Base-by-base conservation (phyloP, 805 yeast species). In the Tetrapisispora taiwanensis region DNA sequence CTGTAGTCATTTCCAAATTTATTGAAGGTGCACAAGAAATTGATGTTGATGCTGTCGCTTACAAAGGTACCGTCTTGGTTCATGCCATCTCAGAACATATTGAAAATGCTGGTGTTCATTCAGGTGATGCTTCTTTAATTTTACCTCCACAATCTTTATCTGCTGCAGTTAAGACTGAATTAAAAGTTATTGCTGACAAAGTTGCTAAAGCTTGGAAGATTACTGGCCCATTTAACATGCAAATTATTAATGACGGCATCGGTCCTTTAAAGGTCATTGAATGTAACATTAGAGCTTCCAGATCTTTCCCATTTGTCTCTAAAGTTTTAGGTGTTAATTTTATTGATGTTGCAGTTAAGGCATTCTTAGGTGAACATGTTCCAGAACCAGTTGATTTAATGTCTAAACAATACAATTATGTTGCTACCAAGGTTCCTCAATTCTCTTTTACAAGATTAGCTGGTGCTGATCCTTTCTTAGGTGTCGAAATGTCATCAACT, bases 401-500 rank as follows among this genome's bases (percentile, higher is more conserved):
- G 97, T 73, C 72, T 45, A 71, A 73, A 56, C 57, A 72, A 46
- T 84, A 86, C 67, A 71, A 76, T 55, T 84, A 87, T 59, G 97
- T 90, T 61, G 97, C 97, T 41, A 84, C 94, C 45, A 92, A 92
- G 71, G 97, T 90, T 44, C 98, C 99, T 39, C 99, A 92, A 71
- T 92, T 92, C 69, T 90, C 97, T 7, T 92, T 92, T 73, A 89
- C 97, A 33, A 81, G 99, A 72, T 75, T 92, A 59, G 97, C 97
- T 17, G 99, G 98, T 53, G 99, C 99, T 41, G 99, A 92, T 67
- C 99, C 99, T 51, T 89, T 85, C 75, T 74, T 92, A 62, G 98
- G 98, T 52, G 98, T 92, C 53, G 99, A 92, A 72, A 92, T 92
- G 99, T 82, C 97, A 7, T 89, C 97, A 12, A 92, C 99, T 42